phyloP scores from a whole-genome alignment of 495 filamentous ascomycete species.

The Pseudoneurospora amorphoporcata region DNA sequence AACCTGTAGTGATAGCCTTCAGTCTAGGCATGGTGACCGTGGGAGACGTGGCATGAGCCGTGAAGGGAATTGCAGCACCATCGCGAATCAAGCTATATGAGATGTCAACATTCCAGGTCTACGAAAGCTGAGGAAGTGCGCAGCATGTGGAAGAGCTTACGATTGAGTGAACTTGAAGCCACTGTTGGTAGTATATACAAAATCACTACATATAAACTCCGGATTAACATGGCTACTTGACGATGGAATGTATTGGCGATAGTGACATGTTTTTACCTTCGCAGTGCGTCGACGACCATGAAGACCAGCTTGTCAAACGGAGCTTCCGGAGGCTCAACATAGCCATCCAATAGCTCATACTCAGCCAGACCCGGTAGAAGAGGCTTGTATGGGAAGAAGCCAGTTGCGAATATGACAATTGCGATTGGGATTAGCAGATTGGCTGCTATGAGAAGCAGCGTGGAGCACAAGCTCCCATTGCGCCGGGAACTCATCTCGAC shows the following conservation, averaged over 20 bases:
- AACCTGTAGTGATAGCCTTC: slow-evolving; percentile 95
- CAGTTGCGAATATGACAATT: slow-evolving; percentile 73
- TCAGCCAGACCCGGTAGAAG: slow-evolving; percentile 73
- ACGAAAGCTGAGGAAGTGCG: not conserved
- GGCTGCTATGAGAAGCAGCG: slow-evolving; percentile 44
- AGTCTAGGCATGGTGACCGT: slow-evolving; percentile 98
- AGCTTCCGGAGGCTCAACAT: slow-evolving; percentile 43
- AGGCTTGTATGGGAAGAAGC: slow-evolving; percentile 97
- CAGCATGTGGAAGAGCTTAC: slow-evolving; percentile 35
- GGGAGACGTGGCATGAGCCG: slow-evolving; percentile 88
- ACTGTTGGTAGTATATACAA: slow-evolving; percentile 73
- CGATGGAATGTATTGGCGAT: not conserved
- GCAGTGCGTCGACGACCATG: slow-evolving; percentile 93
- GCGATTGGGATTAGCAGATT: slow-evolving; percentile 73
- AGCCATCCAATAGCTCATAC: slow-evolving; percentile 37
- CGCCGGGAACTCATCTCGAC: slow-evolving; percentile 19
- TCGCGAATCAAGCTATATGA: slow-evolving; percentile 62
- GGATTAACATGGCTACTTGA: not conserved
- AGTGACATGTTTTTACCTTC: slow-evolving; percentile 50
- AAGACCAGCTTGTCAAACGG: slow-evolving; percentile 86
- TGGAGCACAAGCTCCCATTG: slow-evolving; percentile 25
- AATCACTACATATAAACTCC: slow-evolving; percentile 54
- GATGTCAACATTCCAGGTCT: not conserved
- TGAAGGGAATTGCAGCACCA: slow-evolving; percentile 83
- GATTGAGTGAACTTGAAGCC: slow-evolving; percentile 86